Base-by-base conservation (phyloP, 148 eudicot genomes). In the Dianthus caryophyllus region DNA sequence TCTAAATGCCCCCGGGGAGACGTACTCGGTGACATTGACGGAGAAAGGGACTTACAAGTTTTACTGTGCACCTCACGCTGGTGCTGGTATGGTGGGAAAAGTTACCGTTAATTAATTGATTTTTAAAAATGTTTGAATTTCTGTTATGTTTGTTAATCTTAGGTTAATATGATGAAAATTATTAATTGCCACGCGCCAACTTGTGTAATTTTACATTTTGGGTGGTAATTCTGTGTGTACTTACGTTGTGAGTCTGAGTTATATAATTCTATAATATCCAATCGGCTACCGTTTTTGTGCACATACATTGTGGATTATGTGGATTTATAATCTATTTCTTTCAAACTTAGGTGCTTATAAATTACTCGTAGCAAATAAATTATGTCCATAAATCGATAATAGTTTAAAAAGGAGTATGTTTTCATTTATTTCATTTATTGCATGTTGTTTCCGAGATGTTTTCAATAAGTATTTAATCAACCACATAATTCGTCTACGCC, bases 21-120 rank as follows among this genome's bases (percentile, higher is more conserved):
- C 69, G 0, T 94, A 79, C 73, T 48, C 72, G 2, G 98, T 93
- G 9, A 81, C 83, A 21, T 76, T 93, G 81, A 84, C 83, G 5
- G 90, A 85, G 84, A 86, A 86, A 63, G 98, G 98, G 0, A 78
- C 91, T 46, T 94, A 94, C 84, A 70, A 70, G 46, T 83, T 90
- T 76, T 90, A 86, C 81, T 94, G 98, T 62, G 51, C 96, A 0
- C 98, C 97, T 44, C 98, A 94, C 81, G 87, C 83, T 64, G 98
- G 98, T n/a, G 98, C 98, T 73, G 97, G 98, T 54, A 94, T 94
- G 99, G 80, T 78, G 9, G 99, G 96, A n/a, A 84, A 79, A 66
- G 84, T 94, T 30, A 90, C 91, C 52, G 97, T 94, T 26, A 88
- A 85, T 67, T 92, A 83, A 64, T n/a, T n/a, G n/a, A 33, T 2